These are phyloP conservation scores for Eucalyptus marginata DNA, from an alignment of 345 rosid species.

Conservation along the genomic window DNA sequence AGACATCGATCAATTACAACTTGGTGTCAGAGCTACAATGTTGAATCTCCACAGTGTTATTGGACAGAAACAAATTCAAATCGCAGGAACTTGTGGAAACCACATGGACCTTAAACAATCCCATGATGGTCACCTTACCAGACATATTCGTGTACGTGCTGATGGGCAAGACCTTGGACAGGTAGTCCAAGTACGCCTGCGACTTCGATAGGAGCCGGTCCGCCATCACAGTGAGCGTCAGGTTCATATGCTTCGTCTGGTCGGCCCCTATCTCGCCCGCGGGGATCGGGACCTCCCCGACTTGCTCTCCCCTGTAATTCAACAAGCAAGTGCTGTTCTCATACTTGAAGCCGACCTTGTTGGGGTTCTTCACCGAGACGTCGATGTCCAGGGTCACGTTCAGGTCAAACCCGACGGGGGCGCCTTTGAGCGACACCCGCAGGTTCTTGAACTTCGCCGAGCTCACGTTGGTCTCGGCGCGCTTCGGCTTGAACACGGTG, in stretches of 20 bases:
- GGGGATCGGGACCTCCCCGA: constrained; percentile 69
- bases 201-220: constrained; percentile 40
- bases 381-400: constrained; percentile 43
- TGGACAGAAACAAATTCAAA: constrained; percentile 22
- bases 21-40: constrained; percentile 48
- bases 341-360: constrained; percentile 56
- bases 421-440: constrained; percentile 4
- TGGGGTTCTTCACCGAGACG: constrained; percentile 53
- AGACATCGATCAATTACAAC: constrained; percentile 15
- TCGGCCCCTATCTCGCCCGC: constrained; percentile 36
- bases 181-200: constrained; percentile 17
- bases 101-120: constrained; percentile 27
- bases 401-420: constrained; percentile 8
- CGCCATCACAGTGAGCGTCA: constrained; percentile 57
- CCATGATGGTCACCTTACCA: constrained; percentile 47
- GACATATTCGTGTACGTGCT: constrained; percentile 24
- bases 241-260: constrained; percentile 27
- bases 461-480: constrained; percentile 25
- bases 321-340: constrained; percentile 22
- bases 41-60: constrained; percentile 31
- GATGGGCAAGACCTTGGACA: constrained; percentile 27
- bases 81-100: constrained; percentile 45
- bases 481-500: constrained; percentile 73
- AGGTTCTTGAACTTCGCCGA: constrained; percentile 28
- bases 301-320: constrained; percentile 39